Percentiles rank a stretch among this genome's conserved stretches.
phyloP scores from a whole-genome alignment of 352 stramenopile genomes.

The Phytophthora foliorum region DNA sequence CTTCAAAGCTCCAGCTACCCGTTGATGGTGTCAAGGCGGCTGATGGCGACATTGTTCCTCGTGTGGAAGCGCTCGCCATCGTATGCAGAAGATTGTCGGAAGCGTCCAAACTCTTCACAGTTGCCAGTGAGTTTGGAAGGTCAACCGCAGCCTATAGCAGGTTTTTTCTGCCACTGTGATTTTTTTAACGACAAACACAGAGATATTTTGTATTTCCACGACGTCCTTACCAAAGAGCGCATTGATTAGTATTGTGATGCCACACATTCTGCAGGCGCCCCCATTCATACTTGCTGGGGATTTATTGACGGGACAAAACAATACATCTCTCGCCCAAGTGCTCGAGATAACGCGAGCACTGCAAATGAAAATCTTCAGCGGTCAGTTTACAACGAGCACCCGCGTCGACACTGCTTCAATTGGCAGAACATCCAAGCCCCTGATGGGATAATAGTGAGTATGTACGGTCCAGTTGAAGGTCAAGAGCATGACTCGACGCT shows the following conservation, averaged over 20 bases:
- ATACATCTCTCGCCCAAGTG: neutral
- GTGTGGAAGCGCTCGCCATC: neutral
- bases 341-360: neutral
- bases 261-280: neutral
- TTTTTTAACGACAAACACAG: neutral
- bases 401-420: conserved; percentile 2
- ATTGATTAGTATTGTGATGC: neutral
- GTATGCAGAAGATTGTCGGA: neutral
- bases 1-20: neutral
- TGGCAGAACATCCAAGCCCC: conserved; percentile 1
- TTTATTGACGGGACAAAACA: conserved; percentile 11
- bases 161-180: neutral
- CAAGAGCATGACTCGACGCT: neutral
- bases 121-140: neutral
- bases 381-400: neutral
- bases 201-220: conserved; percentile 5
- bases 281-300: neutral
- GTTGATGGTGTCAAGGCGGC: neutral
- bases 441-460: neutral
- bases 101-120: neutral
- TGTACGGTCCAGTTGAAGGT: conserved; percentile 1
- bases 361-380: conserved; percentile 1
- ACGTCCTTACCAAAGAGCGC: neutral
- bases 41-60: neutral
- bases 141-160: neutral